Conservation (phyloP, 2,329 filamentous ascomycete genomes). For the Aspergillus phoenicis region DNA sequence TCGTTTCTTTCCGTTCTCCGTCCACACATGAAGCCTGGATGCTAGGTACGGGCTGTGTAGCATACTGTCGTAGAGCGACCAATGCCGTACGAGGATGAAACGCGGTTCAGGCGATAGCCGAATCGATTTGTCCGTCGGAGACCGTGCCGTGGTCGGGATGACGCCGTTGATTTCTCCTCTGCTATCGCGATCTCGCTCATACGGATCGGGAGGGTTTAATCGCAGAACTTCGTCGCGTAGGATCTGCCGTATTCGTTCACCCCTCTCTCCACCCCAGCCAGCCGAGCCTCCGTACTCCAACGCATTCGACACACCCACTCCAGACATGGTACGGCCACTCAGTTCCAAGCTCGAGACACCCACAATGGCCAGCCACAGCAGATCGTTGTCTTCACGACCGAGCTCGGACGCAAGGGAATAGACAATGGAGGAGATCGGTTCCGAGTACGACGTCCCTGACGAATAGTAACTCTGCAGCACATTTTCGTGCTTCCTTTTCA, state of each 20-base stretch:
- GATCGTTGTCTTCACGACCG: conserved; percentile 92
- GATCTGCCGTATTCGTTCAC: conserved; percentile 80
- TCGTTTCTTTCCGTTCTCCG: conserved; percentile 81
- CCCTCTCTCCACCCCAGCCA: conserved; percentile 80
- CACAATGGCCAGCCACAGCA: conserved; percentile 92
- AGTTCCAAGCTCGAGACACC: conserved; percentile 93
- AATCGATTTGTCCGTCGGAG: conserved; percentile 88
- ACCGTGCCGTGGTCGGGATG: conserved; percentile 84
- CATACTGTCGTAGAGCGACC: conserved; percentile 98
- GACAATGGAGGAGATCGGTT: conserved; percentile 90
- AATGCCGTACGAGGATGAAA: conserved; percentile 90
- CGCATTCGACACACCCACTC: conserved; percentile 65
- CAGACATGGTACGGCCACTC: conserved; percentile 81
- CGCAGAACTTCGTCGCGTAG: conserved; percentile 91
- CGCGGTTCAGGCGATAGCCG: conserved; percentile 90
- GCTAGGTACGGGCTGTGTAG: conserved; percentile 94
- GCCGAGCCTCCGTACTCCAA: conserved; percentile 58
- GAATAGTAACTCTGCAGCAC: conserved; percentile 82
- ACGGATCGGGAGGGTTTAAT: conserved; percentile 75
- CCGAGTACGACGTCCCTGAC: conserved; percentile 85
- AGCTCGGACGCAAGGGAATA: conserved; percentile 94
- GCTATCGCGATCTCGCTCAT: conserved; percentile 61
- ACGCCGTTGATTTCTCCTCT: conserved; percentile 72
- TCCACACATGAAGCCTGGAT: conserved; percentile 91
- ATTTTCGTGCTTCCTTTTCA: conserved; percentile 75